A percentile compares a stretch with the other conserved stretches of the same genome.
These are phyloP conservation scores for Wallacemonas sp. DNA, from an alignment of 208 protist species.

Conservation along the genomic window DNA sequence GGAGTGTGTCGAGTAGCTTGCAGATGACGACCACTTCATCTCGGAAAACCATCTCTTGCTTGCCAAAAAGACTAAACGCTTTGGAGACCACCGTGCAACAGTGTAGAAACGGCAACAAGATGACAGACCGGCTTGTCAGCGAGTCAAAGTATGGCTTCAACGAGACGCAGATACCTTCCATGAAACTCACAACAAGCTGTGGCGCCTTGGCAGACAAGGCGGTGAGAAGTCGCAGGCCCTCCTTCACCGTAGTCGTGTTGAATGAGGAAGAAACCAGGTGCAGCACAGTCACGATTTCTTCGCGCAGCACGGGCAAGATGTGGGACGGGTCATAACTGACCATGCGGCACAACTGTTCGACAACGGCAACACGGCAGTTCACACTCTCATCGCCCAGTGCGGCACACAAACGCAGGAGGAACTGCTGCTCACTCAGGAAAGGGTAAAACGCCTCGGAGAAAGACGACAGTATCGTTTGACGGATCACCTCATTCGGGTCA, in stretches of 20 bases:
- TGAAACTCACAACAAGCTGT: slow-evolving; percentile 81
- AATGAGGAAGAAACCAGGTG: slow-evolving; percentile 53
- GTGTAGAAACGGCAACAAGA: slow-evolving; percentile 66
- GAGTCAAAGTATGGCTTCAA: slow-evolving; percentile 56
- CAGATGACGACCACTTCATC: slow-evolving; percentile 58
- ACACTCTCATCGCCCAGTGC: slow-evolving; percentile 84
- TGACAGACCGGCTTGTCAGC: slow-evolving; percentile 36
- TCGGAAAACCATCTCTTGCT: slow-evolving; percentile 38
- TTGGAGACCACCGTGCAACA: slow-evolving; percentile 70
- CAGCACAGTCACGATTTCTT: slow-evolving; percentile 72
- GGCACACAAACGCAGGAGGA: slow-evolving; percentile 69
- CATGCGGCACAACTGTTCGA: slow-evolving; percentile 82
- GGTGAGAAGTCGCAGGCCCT: slow-evolving; percentile 70
- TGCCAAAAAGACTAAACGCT: slow-evolving; percentile 63
- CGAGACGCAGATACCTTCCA: slow-evolving; percentile 61
- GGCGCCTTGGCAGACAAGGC: slow-evolving; percentile 66
- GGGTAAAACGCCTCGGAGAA: slow-evolving; percentile 86
- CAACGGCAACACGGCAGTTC: slow-evolving; percentile 72
- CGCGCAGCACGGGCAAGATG: slow-evolving; percentile 77
- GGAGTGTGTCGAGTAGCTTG: slow-evolving; percentile 63
- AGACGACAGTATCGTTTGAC: slow-evolving; percentile 64
- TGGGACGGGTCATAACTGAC: slow-evolving; percentile 80
- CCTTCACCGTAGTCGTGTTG: slow-evolving; percentile 54
- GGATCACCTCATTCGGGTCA: slow-evolving; percentile 62
- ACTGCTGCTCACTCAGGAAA: slow-evolving; percentile 84